phyloP scores from a whole-genome alignment of 352 stramenopile genomes.

The Phytophthora syringae region DNA sequence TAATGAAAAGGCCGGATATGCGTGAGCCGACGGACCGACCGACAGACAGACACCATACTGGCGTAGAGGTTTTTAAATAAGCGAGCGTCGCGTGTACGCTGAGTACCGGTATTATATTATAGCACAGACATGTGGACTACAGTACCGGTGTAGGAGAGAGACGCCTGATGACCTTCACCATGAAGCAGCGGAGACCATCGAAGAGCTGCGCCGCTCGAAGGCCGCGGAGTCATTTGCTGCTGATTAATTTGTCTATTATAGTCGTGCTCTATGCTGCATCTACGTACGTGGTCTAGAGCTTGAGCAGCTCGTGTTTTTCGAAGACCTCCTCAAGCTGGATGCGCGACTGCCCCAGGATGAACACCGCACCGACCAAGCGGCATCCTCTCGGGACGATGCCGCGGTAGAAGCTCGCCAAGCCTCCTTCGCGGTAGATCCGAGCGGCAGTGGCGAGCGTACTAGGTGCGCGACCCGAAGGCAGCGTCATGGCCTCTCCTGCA shows the following conservation, averaged over 20 bases:
- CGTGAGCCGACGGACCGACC: too few species aligned
- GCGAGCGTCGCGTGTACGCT: too few species aligned
- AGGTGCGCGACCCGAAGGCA: slow-evolving; percentile 43
- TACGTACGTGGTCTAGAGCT: slow-evolving; percentile 28
- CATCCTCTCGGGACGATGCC: slow-evolving; percentile 74
- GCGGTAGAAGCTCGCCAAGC: slow-evolving; percentile 68
- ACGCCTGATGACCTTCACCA: too few species aligned
- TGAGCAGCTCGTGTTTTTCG: slow-evolving; percentile 65
- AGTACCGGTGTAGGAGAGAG: too few species aligned
- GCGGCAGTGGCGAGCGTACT: slow-evolving; percentile 50
- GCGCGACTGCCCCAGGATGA: slow-evolving; percentile 81
- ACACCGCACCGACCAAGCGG: slow-evolving; percentile 82
- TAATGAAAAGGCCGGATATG: too few species aligned
- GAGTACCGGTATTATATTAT: too few species aligned
- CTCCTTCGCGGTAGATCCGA: slow-evolving; percentile 59
- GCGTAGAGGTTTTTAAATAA: too few species aligned
- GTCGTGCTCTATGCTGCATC: slow-evolving; percentile 24
- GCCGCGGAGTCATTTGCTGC: slow-evolving; percentile 7
- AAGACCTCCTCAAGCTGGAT: slow-evolving; percentile 77
- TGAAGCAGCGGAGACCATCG: too few species aligned
- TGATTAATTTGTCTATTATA: slow-evolving; percentile 6
- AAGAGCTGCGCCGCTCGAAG: too few species aligned
- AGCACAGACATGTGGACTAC: too few species aligned
- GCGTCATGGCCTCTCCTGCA: slow-evolving; percentile 74
- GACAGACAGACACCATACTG: too few species aligned